phyloP scores from a whole-genome alignment of 495 filamentous ascomycete species.

The Penicillium dipodomyicola region DNA sequence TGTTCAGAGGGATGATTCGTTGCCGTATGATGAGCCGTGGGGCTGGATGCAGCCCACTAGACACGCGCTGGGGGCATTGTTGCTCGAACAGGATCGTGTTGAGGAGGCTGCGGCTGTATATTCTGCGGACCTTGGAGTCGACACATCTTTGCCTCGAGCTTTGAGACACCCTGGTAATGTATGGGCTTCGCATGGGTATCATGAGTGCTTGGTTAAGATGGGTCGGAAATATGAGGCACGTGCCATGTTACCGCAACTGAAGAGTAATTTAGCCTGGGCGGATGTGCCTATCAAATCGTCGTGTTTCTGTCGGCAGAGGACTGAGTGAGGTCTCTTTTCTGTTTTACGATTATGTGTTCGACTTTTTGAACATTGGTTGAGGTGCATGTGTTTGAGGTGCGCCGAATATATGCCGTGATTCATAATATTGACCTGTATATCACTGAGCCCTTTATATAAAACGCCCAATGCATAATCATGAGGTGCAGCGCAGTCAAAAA shows the following conservation, averaged over 20 bases:
- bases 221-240: constrained; percentile 49
- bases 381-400: background rate
- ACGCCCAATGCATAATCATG: too few relatives aligned
- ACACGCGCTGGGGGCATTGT: constrained; percentile 63
- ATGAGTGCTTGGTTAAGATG: constrained; percentile 59
- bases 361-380: background rate
- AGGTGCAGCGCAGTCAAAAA: too few relatives aligned
- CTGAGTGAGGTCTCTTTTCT: background rate
- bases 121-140: constrained; percentile 59
- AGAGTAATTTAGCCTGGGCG: constrained; percentile 49
- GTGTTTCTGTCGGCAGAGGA: constrained; percentile 56
- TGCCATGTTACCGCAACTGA: constrained; percentile 48
- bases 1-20: constrained; percentile 51
- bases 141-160: constrained; percentile 52
- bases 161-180: constrained; percentile 64
- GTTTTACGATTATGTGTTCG: background rate
- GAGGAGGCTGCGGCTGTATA: constrained; percentile 56
- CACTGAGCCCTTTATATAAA: background rate
- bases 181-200: constrained; percentile 64
- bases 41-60: constrained; percentile 67
- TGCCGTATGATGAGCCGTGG: constrained; percentile 69
- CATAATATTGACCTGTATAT: background rate
- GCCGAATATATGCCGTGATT: background rate
- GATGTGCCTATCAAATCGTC: constrained; percentile 60
- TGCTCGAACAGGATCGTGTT: constrained; percentile 58